Percentiles rank a stretch among this genome's conserved stretches.
These are phyloP conservation scores for Corymbia calophylla DNA, from an alignment of 441 rosid species.

Conservation along the genomic window DNA sequence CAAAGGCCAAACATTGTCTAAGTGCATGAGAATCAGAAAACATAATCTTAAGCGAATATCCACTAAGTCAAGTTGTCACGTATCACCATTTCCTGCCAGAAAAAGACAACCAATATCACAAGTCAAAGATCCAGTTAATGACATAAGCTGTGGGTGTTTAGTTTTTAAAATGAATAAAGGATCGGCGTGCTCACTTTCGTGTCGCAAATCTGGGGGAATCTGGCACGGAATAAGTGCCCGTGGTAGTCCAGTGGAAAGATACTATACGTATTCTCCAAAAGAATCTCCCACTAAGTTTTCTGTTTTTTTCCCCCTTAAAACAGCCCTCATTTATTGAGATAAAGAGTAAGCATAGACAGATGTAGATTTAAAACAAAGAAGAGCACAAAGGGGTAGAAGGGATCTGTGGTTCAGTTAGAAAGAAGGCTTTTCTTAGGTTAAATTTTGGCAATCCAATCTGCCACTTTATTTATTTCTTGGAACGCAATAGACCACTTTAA, in stretches of 20 bases:
- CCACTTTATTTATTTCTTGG: neutral
- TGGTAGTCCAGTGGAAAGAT: neutral
- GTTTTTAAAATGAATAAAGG: neutral
- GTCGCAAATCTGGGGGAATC: neutral
- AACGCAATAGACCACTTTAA: neutral
- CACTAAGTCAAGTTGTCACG: neutral
- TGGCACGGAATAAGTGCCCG: neutral
- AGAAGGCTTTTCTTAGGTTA: neutral
- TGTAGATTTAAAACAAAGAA: neutral
- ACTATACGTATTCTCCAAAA: neutral
- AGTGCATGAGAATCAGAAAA: neutral
- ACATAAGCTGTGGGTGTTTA: neutral
- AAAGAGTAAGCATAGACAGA: neutral
- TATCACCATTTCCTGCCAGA: neutral
- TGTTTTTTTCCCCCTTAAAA: neutral
- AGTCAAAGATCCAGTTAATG: neutral
- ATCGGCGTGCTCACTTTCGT: neutral
- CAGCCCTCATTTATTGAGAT: neutral
- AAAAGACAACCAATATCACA: neutral
- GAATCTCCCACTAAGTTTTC: neutral
- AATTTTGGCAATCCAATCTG: neutral
- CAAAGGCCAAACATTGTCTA: neutral
- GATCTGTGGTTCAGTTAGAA: neutral
- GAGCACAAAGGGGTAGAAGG: neutral
- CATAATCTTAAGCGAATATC: neutral